Evolutionary conservation across 768 basidiomycete species (phyloP).

Genomic region (Gymnopilus junonius): DNA sequence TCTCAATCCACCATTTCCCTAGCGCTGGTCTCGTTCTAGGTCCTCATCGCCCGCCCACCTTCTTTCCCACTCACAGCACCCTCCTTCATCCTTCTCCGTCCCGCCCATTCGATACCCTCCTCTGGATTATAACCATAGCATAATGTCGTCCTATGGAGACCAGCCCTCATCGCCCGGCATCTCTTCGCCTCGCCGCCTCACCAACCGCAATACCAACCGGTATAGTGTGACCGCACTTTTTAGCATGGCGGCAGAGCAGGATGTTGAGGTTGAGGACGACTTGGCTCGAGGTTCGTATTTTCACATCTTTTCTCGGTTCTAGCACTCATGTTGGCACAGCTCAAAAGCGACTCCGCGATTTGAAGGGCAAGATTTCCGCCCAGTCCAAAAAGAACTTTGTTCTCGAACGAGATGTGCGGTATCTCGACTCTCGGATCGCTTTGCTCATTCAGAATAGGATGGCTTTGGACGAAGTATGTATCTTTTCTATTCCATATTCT

Average conservation of each 20-base stretch:
- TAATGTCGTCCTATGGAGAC: constrained; percentile 65
- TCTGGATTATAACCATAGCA: constrained; percentile 28
- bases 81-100: constrained; percentile 19
- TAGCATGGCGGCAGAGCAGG: constrained; percentile 98
- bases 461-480: constrained; percentile 89
- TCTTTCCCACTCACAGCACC: constrained; percentile 23
- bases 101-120: constrained; percentile 26
- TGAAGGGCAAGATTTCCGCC: constrained; percentile 96
- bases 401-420: constrained; percentile 96
- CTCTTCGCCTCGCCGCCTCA: constrained; percentile 74
- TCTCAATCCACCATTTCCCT: constrained; percentile 34
- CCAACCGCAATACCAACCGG: constrained; percentile 93
- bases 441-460: constrained; percentile 98
- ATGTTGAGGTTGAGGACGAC: constrained; percentile 97
- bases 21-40: constrained; percentile 51
- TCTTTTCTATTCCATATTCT: constrained; percentile 7
- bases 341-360: constrained; percentile 94
- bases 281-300: constrained; percentile 81
- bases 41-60: constrained; percentile 20
- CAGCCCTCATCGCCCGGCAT: constrained; percentile 64
- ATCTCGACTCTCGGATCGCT: constrained; percentile 96
- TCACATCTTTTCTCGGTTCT: background rate
- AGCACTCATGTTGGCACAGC: constrained; percentile 48
- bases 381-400: constrained; percentile 99
- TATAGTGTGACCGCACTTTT: constrained; percentile 96